Evolutionary conservation across 2,329 filamentous ascomycete genomes (phyloP).

Genomic region (Lecanosticta acicola): DNA sequence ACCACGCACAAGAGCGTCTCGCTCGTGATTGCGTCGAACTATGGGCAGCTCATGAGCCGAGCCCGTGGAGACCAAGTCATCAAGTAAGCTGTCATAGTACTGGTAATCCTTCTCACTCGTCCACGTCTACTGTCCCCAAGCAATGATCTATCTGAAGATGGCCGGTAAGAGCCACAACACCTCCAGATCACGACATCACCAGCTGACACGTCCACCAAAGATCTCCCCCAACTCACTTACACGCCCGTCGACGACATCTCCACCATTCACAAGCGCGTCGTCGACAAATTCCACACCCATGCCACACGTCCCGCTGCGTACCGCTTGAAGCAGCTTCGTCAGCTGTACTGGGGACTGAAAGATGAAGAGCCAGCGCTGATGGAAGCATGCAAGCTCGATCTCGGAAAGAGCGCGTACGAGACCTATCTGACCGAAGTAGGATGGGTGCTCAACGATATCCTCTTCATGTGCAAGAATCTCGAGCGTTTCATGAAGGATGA

Average conservation of each 20-base stretch:
- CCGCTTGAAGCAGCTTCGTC: slow-evolving; percentile 78
- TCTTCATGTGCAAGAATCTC: slow-evolving; percentile 72
- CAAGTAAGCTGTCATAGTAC: no score
- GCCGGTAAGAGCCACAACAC: not conserved
- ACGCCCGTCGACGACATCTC: slow-evolving; percentile 65
- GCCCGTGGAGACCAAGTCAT: no score
- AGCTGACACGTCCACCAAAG: not conserved
- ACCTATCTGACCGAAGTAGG: slow-evolving; percentile 66
- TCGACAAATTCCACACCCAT: slow-evolving; percentile 67
- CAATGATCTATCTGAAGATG: slow-evolving; percentile 8
- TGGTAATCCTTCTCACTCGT: no score
- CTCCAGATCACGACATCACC: not conserved
- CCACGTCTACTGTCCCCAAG: no score
- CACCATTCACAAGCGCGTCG: slow-evolving; percentile 54
- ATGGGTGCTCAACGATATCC: slow-evolving; percentile 74
- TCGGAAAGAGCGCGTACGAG: slow-evolving; percentile 74
- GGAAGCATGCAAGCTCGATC: slow-evolving; percentile 70
- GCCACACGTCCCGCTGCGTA: slow-evolving; percentile 79
- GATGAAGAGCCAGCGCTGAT: slow-evolving; percentile 69
- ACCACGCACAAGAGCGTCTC: not conserved
- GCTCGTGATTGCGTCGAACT: not conserved
- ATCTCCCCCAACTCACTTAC: slow-evolving; percentile 29
- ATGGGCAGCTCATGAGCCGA: no score
- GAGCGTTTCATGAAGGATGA: slow-evolving; percentile 81
- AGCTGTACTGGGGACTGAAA: slow-evolving; percentile 86